Base-by-base conservation (phyloP, 2,329 filamentous ascomycete species). In the Fusarium tjaetaba region DNA sequence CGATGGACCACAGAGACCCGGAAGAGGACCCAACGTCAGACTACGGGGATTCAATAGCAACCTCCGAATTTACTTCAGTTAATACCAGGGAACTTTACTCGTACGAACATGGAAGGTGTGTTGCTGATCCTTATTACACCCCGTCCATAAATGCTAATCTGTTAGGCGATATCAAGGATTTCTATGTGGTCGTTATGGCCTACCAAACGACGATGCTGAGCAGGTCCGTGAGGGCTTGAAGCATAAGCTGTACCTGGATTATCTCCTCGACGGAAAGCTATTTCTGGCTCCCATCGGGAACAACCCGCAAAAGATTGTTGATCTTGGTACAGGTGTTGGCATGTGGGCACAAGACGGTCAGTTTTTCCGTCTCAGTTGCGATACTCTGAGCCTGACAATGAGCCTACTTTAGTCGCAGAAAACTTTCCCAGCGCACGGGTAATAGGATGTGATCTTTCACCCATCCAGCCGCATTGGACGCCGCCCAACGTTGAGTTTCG, bases 401-500 rank as follows among this genome's bases (percentile, higher is more conserved):
- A 45, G 18, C 28, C 43, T 57, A 34, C 58, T 32, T 42, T 68
- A 87, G 86, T 86, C 58, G 86, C 84, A 51, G 85, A 87, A 61
- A 79, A 76, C 38, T 85, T 82, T 46, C 85, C 85, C 38, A 83
- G 84, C 51, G 85, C 85, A 43, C 81, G 81, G 41, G 81, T 87
- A n/a, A 82, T 85, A 43, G 86, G 86, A 42, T 81, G 82, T 38
- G 84, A 86, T 71, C 78, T 86, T 18, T 84, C 84, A 15, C 83
- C 83, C 11, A 84, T 85, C n/a, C 84, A 86, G 51, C 83, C 83
- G 6, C 76, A 79, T 32, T 85, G 81, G 78, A 85, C 89, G 11
- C 89, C 89, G 7, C 87, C 88, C 18, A 91, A 91, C 71, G 83
- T 90, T 39, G 84, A 85, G 51, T 91, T 83, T 85, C 73, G 84